A percentile compares a stretch with the other conserved stretches of the same genome.
Conservation (phyloP, 176 grass and related monocot genomes). For the Chrysopogon serrulatus region DNA sequence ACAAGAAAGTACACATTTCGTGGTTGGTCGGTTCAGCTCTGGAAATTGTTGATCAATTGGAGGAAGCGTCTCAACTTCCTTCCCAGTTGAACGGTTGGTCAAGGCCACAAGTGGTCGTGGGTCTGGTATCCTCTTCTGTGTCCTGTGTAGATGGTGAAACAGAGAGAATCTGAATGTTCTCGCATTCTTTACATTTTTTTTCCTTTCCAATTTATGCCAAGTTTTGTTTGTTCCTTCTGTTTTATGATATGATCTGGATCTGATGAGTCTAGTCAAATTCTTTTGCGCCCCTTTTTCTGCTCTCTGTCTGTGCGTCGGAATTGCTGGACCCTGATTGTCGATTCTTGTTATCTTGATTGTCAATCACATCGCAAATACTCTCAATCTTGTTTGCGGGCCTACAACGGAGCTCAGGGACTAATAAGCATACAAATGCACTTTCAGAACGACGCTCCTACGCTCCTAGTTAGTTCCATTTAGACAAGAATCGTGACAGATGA, state of each 20-base stretch:
- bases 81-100: neutral
- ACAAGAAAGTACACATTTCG: neutral
- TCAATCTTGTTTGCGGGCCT: neutral
- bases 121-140: neutral
- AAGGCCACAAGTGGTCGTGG: neutral
- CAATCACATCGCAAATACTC: neutral
- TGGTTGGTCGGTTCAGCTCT: neutral
- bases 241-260: neutral
- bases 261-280: neutral
- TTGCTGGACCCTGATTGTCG: neutral
- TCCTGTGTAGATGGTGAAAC: neutral
- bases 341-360: neutral
- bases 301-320: neutral
- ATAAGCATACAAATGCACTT: no score
- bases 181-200: constrained; percentile 8
- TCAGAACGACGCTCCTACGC: no score
- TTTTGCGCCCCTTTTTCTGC: neutral
- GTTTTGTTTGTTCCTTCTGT: neutral
- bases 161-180: constrained; percentile 14
- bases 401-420: no score
- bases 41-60: neutral
- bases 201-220: neutral
- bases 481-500: no score
- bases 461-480: no score
- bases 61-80: constrained; percentile 13